Evolutionary conservation across 148 eudicot species (phyloP).

Genomic region (Rhododendron henanense): DNA sequence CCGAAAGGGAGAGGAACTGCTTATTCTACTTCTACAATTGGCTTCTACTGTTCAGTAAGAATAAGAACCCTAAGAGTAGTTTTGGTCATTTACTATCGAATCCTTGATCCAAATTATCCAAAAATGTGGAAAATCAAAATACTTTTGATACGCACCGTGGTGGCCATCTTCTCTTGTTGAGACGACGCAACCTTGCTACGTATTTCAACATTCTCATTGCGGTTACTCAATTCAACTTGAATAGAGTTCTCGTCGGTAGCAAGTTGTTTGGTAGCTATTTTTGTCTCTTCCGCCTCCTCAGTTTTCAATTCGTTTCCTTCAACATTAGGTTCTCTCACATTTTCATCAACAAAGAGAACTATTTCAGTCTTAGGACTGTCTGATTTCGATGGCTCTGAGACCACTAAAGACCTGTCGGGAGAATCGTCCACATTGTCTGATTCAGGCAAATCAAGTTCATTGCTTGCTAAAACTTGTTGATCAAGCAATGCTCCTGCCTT

Average conservation of each 20-base stretch:
- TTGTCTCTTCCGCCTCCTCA: conserved; percentile 13
- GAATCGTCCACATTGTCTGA: conserved; percentile 12
- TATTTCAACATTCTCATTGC: conserved; percentile 12
- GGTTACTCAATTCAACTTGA: conserved; percentile 11
- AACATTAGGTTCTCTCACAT: conserved; percentile 1
- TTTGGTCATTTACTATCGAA: not conserved
- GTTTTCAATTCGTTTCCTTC: conserved; percentile 15
- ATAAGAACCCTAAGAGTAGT: not conserved
- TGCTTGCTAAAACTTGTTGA: conserved; percentile 20
- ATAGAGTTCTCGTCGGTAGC: conserved; percentile 19
- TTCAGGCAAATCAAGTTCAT: conserved; percentile 2
- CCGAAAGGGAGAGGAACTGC: not conserved
- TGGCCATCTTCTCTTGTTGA: conserved; percentile 19
- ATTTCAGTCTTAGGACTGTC: conserved; percentile 12
- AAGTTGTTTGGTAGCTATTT: conserved; percentile 9
- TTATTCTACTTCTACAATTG: not conserved
- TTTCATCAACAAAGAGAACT: conserved; percentile 16
- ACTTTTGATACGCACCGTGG: conserved; percentile 24
- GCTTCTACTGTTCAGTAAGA: not conserved
- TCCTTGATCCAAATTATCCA: not conserved
- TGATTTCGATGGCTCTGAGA: conserved; percentile 1
- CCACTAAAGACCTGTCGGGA: conserved; percentile 12
- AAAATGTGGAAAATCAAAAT: not conserved
- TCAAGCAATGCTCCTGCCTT: conserved; percentile 33
- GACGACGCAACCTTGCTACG: conserved; percentile 12